A percentile compares a stretch with the other conserved stretches of the same genome.
Conservation (phyloP, 768 basidiomycete species). For the Kwoniella sp. region DNA sequence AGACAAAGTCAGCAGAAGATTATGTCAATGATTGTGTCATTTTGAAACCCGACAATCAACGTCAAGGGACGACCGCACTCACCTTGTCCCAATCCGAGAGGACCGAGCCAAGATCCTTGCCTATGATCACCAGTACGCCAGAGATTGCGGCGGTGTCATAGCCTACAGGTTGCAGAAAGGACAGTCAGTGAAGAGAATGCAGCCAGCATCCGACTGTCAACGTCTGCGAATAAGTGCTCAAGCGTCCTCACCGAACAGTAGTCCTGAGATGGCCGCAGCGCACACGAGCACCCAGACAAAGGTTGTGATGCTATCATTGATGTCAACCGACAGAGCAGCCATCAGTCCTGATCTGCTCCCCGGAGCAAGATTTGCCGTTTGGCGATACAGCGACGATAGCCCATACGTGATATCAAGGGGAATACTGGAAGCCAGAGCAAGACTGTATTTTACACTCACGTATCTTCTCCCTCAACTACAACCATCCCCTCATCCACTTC, state of each 20-base stretch:
- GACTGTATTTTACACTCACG: no score
- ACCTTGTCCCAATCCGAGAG: constrained; percentile 71
- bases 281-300: constrained; percentile 78
- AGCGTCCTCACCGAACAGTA: constrained; percentile 67
- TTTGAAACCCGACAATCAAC: neutral
- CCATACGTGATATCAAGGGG: neutral
- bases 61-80: constrained; percentile 13
- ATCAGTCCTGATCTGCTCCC: no score
- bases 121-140: constrained; percentile 76
- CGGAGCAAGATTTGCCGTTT: no score
- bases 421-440: constrained; percentile 4
- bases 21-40: neutral
- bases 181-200: no score
- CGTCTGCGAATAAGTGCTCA: neutral
- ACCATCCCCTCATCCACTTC: constrained; percentile 42
- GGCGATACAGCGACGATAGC: neutral
- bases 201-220: no score
- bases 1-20: neutral
- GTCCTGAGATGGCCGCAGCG: constrained; percentile 73
- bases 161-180: constrained; percentile 57
- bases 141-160: constrained; percentile 80
- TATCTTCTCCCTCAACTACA: constrained; percentile 52
- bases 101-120: constrained; percentile 64
- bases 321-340: neutral
- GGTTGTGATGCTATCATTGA: constrained; percentile 61